Conservation (phyloP, 164 flowering plant genomes). For the Stephania yunnanensis region DNA sequence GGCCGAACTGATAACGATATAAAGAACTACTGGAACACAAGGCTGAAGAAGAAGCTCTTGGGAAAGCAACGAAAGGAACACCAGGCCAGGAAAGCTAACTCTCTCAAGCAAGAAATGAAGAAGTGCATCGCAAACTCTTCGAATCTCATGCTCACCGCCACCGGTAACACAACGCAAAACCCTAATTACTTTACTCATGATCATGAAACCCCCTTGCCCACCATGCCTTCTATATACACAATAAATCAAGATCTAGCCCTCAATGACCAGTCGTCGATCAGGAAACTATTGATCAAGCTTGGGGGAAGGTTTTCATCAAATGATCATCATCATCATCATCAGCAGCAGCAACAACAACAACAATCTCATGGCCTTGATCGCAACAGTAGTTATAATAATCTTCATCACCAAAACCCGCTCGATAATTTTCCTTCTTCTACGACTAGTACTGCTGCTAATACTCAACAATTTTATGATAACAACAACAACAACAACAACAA, state of each 20-base stretch:
- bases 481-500: constrained; percentile 20
- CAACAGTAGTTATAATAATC: not conserved
- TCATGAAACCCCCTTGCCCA: constrained; percentile 14
- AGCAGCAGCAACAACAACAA: constrained; percentile 10
- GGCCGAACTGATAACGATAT: constrained; percentile 85
- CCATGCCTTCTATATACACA: constrained; percentile 11
- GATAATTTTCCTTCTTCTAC: not conserved
- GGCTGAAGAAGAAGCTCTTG: constrained; percentile 72
- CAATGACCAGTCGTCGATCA: constrained; percentile 38
- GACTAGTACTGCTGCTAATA: constrained; percentile 14
- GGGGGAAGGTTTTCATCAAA: constrained; percentile 48
- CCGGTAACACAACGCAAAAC: constrained; percentile 16
- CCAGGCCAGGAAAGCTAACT: constrained; percentile 26
- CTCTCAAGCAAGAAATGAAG: constrained; percentile 34
- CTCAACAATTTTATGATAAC: constrained; percentile 15
- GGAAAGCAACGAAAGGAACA: constrained; percentile 62
- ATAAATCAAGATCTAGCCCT: constrained; percentile 15
- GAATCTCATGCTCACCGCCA: constrained; percentile 13
- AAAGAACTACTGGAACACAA: constrained; percentile 91
- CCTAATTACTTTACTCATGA: constrained; percentile 34
- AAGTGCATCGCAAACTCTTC: constrained; percentile 19
- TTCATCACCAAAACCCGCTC: constrained; percentile 23
- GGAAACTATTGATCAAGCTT: constrained; percentile 44
- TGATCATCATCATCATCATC: constrained; percentile 17
- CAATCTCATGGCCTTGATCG: not conserved